A percentile compares a stretch with the other conserved stretches of the same genome.
phyloP scores from a whole-genome alignment of 2,329 filamentous ascomycete species.

The Fusarium marasasianum region DNA sequence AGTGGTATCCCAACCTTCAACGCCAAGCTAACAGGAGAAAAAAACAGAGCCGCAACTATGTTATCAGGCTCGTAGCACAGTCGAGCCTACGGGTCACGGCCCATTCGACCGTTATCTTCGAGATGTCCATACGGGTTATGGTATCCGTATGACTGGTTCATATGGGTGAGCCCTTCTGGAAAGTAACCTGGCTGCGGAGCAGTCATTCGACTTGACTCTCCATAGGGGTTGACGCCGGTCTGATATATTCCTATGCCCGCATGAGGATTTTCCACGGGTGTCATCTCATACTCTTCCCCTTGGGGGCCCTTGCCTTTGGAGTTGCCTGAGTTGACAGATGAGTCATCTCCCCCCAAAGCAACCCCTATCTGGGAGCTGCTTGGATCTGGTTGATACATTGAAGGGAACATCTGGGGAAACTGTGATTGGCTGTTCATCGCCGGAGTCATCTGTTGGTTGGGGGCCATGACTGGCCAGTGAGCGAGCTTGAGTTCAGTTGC shows the following conservation, averaged over 20 bases:
- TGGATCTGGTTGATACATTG: background rate
- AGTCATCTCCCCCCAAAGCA: background rate
- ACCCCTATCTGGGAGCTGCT: background rate
- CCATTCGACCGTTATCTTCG: constrained; percentile 8
- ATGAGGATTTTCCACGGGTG: background rate
- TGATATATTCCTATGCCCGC: background rate
- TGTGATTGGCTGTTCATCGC: background rate
- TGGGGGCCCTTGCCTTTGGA: background rate
- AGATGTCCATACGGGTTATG: background rate
- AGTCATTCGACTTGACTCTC: constrained; percentile 1
- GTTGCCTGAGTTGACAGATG: background rate
- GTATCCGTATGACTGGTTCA: background rate
- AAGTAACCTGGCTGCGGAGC: constrained; percentile 11
- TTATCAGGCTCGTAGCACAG: background rate
- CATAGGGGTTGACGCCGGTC: background rate
- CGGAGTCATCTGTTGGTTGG: background rate
- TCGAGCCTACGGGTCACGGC: background rate
- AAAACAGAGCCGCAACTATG: background rate
- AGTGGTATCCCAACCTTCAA: constrained; percentile 26
- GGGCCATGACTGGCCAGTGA: background rate
- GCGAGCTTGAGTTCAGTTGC: constrained; percentile 1
- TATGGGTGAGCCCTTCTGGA: background rate
- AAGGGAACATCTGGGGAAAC: background rate
- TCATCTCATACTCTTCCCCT: background rate
- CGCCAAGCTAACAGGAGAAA: constrained; percentile 19